Evolutionary conservation across 208 protist species (phyloP).

Genomic region (Trypanosoma rangeli): DNA sequence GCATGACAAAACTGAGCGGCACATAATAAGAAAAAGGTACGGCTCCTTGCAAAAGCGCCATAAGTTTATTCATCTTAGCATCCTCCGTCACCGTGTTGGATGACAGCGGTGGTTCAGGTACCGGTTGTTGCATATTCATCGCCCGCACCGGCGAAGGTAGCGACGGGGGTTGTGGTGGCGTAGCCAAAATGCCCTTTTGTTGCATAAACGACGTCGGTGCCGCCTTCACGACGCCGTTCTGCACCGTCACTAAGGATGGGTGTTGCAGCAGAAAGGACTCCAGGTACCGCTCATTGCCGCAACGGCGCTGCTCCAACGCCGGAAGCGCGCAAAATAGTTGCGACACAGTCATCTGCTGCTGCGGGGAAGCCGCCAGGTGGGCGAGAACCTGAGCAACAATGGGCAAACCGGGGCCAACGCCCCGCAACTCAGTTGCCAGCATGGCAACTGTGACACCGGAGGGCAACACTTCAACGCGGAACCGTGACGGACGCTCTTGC

Average conservation of each 20-base stretch:
- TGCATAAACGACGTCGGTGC: constrained; percentile 19
- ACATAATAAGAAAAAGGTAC: constrained; percentile 32
- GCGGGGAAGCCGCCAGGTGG: constrained; percentile 33
- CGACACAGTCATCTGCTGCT: constrained; percentile 28
- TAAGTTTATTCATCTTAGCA: constrained; percentile 18
- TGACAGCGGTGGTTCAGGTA: constrained; percentile 9
- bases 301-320: constrained; percentile 24
- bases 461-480: constrained; percentile 34
- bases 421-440: constrained; percentile 15
- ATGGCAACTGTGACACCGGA: constrained; percentile 44
- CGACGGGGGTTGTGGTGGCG: not conserved
- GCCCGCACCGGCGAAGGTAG: not conserved
- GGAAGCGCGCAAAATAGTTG: constrained; percentile 20
- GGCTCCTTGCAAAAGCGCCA: constrained; percentile 20
- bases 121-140: not conserved
- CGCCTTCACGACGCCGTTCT: constrained; percentile 18
- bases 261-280: constrained; percentile 27
- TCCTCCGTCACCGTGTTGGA: constrained; percentile 4
- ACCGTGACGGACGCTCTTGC: constrained; percentile 20
- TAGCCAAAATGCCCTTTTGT: not conserved
- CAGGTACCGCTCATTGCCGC: constrained; percentile 18
- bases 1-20: constrained; percentile 16
- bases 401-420: not conserved
- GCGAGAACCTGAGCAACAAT: constrained; percentile 37
- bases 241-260: constrained; percentile 16